phyloP scores from a whole-genome alignment of 1,284 basidiomycete genomes.

The Rhizoctonia solani region DNA sequence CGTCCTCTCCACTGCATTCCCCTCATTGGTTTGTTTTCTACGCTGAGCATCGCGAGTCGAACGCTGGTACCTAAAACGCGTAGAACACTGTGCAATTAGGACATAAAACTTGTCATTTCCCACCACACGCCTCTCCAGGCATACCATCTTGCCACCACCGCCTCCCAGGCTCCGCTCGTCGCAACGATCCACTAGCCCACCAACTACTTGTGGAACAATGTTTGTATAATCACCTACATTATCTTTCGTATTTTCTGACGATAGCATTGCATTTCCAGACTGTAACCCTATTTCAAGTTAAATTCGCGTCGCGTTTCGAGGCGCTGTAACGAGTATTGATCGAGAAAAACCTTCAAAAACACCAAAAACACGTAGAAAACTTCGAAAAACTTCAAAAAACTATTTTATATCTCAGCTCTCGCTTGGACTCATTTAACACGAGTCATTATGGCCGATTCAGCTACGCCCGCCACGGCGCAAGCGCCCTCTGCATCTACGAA shows the following conservation, averaged over 20 bases:
- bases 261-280: constrained; percentile 19
- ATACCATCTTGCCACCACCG: constrained; percentile 56
- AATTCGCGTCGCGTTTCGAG: constrained; percentile 32
- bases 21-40: constrained; percentile 36
- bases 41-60: constrained; percentile 29
- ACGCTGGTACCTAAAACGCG: constrained; percentile 31
- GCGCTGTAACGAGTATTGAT: constrained; percentile 35
- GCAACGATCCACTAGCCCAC: constrained; percentile 24
- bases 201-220: constrained; percentile 10
- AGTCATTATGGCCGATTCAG: constrained; percentile 35
- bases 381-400: constrained; percentile 51
- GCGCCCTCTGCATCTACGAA: constrained; percentile 29
- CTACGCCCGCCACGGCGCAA: constrained; percentile 28
- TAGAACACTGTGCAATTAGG: constrained; percentile 22
- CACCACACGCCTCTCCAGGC: constrained; percentile 50
- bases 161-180: constrained; percentile 13
- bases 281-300: constrained; percentile 36
- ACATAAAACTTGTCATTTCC: constrained; percentile 17
- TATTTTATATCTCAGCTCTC: constrained; percentile 37
- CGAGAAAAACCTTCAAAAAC: constrained; percentile 46
- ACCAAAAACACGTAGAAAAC: constrained; percentile 57
- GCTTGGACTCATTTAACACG: constrained; percentile 28
- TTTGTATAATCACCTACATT: neutral
- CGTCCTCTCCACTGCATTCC: constrained; percentile 31
- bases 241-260: neutral